Conservation (phyloP, 805 yeast genomes). For the Zygosaccharomyces lentus region DNA sequence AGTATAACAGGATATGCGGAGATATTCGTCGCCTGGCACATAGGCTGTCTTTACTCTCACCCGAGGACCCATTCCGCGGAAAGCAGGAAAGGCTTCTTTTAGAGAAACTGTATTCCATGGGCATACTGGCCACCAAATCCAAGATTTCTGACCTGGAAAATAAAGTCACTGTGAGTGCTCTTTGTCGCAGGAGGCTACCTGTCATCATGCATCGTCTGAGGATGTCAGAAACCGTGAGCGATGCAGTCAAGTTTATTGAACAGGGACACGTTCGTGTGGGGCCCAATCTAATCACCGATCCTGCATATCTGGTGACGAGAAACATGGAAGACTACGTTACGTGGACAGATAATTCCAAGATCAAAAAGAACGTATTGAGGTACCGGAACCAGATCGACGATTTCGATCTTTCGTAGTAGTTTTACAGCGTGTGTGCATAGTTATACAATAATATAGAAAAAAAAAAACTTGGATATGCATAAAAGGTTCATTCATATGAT, state of each 20-base stretch:
- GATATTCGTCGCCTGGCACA: conserved; percentile 83
- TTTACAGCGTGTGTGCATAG: conserved; percentile 2
- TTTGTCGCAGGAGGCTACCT: conserved; percentile 88
- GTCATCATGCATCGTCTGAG: conserved; percentile 91
- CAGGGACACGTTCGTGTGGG: conserved; percentile 99
- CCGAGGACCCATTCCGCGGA: conserved; percentile 80
- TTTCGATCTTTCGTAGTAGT: conserved; percentile 43
- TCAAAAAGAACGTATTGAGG: conserved; percentile 80
- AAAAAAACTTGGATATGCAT: background rate
- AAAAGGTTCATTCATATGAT: conserved; percentile 11
- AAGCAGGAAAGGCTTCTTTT: conserved; percentile 84
- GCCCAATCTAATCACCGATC: conserved; percentile 91
- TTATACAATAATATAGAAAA: conserved; percentile 1
- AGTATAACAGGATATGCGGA: conserved; percentile 91
- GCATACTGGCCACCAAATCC: conserved; percentile 79
- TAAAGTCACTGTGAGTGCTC: conserved; percentile 84
- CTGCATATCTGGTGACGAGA: conserved; percentile 89
- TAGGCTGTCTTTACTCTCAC: conserved; percentile 75
- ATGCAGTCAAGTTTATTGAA: conserved; percentile 88
- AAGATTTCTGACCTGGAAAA: conserved; percentile 91
- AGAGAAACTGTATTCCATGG: conserved; percentile 87
- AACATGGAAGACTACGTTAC: conserved; percentile 94
- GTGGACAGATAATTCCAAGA: conserved; percentile 96
- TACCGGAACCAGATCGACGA: conserved; percentile 74
- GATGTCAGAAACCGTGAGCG: conserved; percentile 86